A percentile compares a stretch with the other conserved stretches of the same genome.
Evolutionary conservation across 768 basidiomycete species (phyloP).

Genomic region (Austroboletus festivus): DNA sequence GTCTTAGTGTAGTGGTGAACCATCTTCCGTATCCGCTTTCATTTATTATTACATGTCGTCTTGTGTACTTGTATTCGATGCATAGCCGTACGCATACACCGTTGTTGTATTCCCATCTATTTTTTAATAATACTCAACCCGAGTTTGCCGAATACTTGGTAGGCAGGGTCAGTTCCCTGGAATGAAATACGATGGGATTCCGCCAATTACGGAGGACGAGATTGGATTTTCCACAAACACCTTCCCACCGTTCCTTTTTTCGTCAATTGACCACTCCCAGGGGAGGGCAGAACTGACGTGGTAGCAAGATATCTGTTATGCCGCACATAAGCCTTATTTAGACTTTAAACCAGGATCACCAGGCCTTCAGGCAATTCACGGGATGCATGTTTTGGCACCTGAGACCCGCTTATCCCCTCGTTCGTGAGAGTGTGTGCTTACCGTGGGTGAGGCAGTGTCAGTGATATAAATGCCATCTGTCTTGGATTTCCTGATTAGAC

Average conservation of each 20-base stretch:
- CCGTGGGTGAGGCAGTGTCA: slow-evolving; percentile 22
- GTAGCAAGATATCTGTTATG: slow-evolving; percentile 3
- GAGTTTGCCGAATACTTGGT: background rate
- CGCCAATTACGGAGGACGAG: slow-evolving; percentile 1
- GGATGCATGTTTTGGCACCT: slow-evolving; percentile 1
- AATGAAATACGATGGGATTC: slow-evolving; percentile 3
- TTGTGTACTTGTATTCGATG: slow-evolving; percentile 25
- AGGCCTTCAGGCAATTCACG: slow-evolving; percentile 10
- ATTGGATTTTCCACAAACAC: slow-evolving; percentile 9
- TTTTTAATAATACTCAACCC: slow-evolving; percentile 16
- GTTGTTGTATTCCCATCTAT: slow-evolving; percentile 17
- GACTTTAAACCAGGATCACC: slow-evolving; percentile 25
- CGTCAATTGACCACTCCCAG: slow-evolving; percentile 1
- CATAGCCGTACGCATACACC: slow-evolving; percentile 18
- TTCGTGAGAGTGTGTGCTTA: slow-evolving; percentile 13
- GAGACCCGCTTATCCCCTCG: slow-evolving; percentile 18
- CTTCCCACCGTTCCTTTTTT: slow-evolving; percentile 5
- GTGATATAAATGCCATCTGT: slow-evolving; percentile 21
- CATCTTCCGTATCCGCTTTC: slow-evolving; percentile 3
- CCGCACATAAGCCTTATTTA: slow-evolving; percentile 22
- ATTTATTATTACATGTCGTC: slow-evolving; percentile 18
- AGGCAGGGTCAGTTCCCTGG: slow-evolving; percentile 9
- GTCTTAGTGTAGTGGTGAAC: slow-evolving; percentile 19
- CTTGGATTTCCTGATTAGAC: slow-evolving; percentile 17
- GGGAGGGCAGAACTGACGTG: slow-evolving; percentile 17